Evolutionary conservation across 108 stramenopile genomes (phyloP).

Genomic region (Nitzschia sp.): DNA sequence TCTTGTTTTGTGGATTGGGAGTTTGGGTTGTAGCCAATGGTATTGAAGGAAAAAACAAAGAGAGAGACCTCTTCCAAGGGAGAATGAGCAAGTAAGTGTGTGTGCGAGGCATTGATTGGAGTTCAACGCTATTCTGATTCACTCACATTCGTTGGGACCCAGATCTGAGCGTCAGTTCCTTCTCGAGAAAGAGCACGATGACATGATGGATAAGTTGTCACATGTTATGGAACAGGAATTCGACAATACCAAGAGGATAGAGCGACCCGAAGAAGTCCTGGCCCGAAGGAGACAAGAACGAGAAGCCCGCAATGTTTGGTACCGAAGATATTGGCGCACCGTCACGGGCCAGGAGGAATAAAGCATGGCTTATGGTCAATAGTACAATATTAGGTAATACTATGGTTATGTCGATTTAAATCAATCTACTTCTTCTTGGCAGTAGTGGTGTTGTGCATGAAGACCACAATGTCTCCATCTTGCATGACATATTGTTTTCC

Average conservation of each 20-base stretch:
- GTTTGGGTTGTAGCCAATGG: constrained; percentile 76
- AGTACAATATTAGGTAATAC: neutral
- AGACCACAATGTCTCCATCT: constrained; percentile 88
- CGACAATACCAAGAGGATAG: constrained; percentile 88
- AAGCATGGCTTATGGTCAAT: neutral
- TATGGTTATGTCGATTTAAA: neutral
- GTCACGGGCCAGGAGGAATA: constrained; percentile 14
- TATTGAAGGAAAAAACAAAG: constrained; percentile 81
- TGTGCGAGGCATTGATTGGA: neutral
- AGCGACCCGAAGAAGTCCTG: constrained; percentile 84
- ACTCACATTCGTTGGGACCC: neutral
- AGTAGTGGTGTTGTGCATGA: constrained; percentile 85
- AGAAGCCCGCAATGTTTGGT: constrained; percentile 78
- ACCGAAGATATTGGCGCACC: constrained; percentile 49
- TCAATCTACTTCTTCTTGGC: constrained; percentile 77
- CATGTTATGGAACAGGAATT: constrained; percentile 66
- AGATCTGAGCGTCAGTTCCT: constrained; percentile 77
- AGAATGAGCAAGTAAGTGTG: constrained; percentile 59
- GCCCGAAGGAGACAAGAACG: constrained; percentile 74
- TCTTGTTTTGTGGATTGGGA: constrained; percentile 77
- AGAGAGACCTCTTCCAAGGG: constrained; percentile 77
- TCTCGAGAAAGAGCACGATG: constrained; percentile 75
- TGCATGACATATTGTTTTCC: constrained; percentile 95
- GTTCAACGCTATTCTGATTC: neutral
- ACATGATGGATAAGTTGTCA: constrained; percentile 86